Base-by-base conservation (phyloP, 495 filamentous ascomycete species). In the Podospora bellae-mahoneyi region DNA sequence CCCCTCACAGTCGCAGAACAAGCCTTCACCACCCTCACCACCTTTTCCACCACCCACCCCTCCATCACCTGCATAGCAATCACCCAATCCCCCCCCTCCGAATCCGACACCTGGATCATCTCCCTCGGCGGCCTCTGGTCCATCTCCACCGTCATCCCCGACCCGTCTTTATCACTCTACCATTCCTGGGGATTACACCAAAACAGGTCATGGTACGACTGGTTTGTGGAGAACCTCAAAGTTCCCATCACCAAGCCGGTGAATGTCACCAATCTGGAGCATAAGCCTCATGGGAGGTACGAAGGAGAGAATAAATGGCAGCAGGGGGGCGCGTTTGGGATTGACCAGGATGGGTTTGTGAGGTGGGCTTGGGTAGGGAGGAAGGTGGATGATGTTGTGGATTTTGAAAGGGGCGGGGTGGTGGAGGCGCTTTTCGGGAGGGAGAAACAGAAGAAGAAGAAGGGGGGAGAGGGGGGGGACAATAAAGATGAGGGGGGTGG, bases 281-380 rank as follows among this genome's bases (percentile, higher is more conserved):
- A 19, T 23, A 30, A 57, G 61, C 60, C 10, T 64, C 64, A 28
- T 48, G 39, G 67, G 7, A 15, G 28, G 10, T 83, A 81, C 26
- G 81, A 86, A 73, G 86, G 81, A 71, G 86, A 86, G 30, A 84
- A 67, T 60, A 71, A 84, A 44, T 89, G 86, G 86, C 86, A 89
- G 78, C 85, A 76, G 28, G 72, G 80, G 55, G 88, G 86, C 32
- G 82, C 80, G 57, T 90, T 84, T 74, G 84, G 81, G 5, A 74
- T 89, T 15, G 84, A 87, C 72, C 68, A 71, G 30, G 71, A 78
- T 1, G 86, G 86, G 3, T 66, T 78, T 20, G 80, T 89, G 4
- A 74, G 72, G 55, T 89, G 86, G 84, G 73, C 70, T 2, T 71
- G 74, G 53, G 71, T 77, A 26, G 79, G 81, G 28, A 60, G 66